phyloP scores from a whole-genome alignment of 164 flowering plant genomes.

The Annona cherimola region DNA sequence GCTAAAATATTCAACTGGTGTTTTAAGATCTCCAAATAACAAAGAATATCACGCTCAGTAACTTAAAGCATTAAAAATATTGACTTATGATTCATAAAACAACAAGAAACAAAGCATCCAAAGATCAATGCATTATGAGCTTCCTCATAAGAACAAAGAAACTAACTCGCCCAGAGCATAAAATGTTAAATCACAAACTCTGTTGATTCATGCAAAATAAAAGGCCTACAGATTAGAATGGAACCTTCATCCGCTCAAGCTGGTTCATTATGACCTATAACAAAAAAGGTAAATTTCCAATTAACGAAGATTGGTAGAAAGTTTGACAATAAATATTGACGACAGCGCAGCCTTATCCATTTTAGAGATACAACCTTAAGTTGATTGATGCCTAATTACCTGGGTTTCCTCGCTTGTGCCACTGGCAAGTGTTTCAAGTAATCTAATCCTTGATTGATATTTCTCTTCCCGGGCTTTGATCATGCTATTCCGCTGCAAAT shows the following conservation, averaged over 20 bases:
- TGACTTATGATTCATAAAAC: not conserved
- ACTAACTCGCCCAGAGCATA: not conserved
- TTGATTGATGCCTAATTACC: constrained; percentile 34
- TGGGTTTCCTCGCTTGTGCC: constrained; percentile 76
- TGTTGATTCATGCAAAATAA: not conserved
- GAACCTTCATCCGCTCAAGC: constrained; percentile 72
- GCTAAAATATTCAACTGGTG: too few species aligned
- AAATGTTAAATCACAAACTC: not conserved
- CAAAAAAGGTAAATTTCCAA: constrained; percentile 9
- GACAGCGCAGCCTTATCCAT: not conserved
- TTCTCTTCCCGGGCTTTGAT: constrained; percentile 74
- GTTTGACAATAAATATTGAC: not conserved
- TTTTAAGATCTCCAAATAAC: too few species aligned
- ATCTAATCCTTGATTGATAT: constrained; percentile 55
- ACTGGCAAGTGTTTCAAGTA: constrained; percentile 72
- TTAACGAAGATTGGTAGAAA: not conserved
- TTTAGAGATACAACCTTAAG: not conserved
- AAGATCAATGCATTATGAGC: not conserved
- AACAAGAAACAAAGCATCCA: not conserved
- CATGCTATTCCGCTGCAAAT: constrained; percentile 70
- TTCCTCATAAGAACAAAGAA: not conserved
- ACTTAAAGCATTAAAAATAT: not conserved
- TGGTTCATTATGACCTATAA: constrained; percentile 56
- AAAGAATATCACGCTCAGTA: not conserved
- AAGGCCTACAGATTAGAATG: constrained; percentile 8